Base-by-base conservation (phyloP, 192 early-diverging fungal species). In the Gaertneriomyces sp. region DNA sequence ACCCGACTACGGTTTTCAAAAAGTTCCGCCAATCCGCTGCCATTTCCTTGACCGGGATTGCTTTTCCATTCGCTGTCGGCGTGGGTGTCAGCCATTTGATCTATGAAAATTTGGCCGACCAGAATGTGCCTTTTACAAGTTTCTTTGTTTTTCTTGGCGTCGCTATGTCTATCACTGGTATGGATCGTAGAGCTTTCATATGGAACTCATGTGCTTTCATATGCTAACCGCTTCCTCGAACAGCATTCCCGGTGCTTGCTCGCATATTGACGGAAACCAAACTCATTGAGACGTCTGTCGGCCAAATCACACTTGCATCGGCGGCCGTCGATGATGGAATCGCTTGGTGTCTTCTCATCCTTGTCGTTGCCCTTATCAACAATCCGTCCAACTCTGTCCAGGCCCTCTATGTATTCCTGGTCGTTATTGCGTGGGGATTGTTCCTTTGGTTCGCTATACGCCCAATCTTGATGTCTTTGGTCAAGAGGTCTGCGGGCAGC, bases 211-310 rank as follows among this genome's bases (percentile, higher is more conserved):
- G 91, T 4, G 86, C 16, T 49, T 47, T 88, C 49, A 90, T 94
- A 85, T 70, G 87, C 20, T 33, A 91, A 90, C 61, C 92, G 89
- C 0, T 25, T n/a, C 12, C 14, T 38, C 14, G 14, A 3, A 20
- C 58, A 40, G 93, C 94, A 0, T 98, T 95, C 61, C 95, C 95
- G 0, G 95, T 98, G 1, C 81, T 98, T 39, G 95, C 92, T 0
- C 93, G 96, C 64, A 95, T 98, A 54, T 72, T 98, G 58, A 87
- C 91, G 0, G 94, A 96, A 74, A 80, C 87, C 42, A 93, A 94
- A 66, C 70, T 98, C 41, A 74, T 96, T 42, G 76, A 78, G 5
- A 91, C 93, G 33, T 77, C 58, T 6, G 92, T 95, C 7, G 96
- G 93, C 9, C 81, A 87, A 14, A 79, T 89, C n/a, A 86, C 93